Conservation (phyloP, 495 filamentous ascomycete genomes). For the Podospora pseudocomata region DNA sequence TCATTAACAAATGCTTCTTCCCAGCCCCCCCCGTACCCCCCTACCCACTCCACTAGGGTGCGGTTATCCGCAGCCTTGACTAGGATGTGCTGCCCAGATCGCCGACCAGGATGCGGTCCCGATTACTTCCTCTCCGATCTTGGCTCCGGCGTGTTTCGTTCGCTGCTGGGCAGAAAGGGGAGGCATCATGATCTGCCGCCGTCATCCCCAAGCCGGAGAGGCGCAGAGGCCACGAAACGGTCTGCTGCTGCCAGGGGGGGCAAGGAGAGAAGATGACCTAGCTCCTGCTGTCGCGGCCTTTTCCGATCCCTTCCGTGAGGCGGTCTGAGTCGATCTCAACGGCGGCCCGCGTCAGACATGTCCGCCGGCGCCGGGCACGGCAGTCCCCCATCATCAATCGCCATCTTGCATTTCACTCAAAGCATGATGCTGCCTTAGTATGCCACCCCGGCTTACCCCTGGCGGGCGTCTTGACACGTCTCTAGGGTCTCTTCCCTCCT, state of each 20-base stretch:
- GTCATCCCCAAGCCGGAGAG: no score
- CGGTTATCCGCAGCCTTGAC: neutral
- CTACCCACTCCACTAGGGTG: constrained; percentile 14
- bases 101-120: constrained; percentile 29
- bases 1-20: neutral
- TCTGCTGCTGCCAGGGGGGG: neutral
- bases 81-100: constrained; percentile 28
- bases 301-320: constrained; percentile 15
- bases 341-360: constrained; percentile 21
- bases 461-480: neutral
- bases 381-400: neutral
- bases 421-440: neutral
- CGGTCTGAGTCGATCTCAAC: constrained; percentile 23
- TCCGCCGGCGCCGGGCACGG: neutral
- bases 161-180: neutral
- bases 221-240: neutral
- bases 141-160: constrained; percentile 19
- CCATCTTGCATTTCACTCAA: constrained; percentile 2
- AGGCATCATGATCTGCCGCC: neutral
- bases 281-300: constrained; percentile 5
- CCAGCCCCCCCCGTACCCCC: neutral
- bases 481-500: neutral
- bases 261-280: neutral
- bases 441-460: neutral
- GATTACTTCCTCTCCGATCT: constrained; percentile 27